A percentile compares a stretch with the other conserved stretches of the same genome.
These are phyloP conservation scores for Blastomyces emzantsi DNA, from an alignment of 2,329 filamentous ascomycete species.

Conservation along the genomic window DNA sequence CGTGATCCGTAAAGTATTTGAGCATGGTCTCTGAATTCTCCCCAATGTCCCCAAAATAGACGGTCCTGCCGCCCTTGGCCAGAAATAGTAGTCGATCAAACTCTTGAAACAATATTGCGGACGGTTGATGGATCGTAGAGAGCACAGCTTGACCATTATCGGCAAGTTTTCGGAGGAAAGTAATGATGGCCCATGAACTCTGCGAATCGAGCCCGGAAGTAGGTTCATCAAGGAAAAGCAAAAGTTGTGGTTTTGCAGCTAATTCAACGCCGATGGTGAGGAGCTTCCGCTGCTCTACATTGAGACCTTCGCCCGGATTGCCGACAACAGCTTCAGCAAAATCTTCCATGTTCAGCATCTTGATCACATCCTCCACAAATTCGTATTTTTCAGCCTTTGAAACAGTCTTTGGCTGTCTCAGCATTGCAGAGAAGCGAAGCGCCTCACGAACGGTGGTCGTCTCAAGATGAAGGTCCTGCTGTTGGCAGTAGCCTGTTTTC, in stretches of 20 bases:
- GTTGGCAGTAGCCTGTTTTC: conserved; percentile 59
- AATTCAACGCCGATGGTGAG: conserved; percentile 90
- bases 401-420: conserved; percentile 70
- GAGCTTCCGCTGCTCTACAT: conserved; percentile 56
- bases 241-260: conserved; percentile 74
- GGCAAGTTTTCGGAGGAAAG: conserved; percentile 75
- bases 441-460: conserved; percentile 83
- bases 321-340: conserved; percentile 85
- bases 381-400: conserved; percentile 64
- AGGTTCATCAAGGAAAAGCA: conserved; percentile 86
- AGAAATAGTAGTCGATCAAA: conserved; percentile 58
- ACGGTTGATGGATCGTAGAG: conserved; percentile 90
- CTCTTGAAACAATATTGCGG: conserved; percentile 79
- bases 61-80: conserved; percentile 54
- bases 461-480: conserved; percentile 67
- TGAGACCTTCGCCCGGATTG: conserved; percentile 66
- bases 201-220: conserved; percentile 87
- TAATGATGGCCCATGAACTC: conserved; percentile 80
- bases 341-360: conserved; percentile 75
- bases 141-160: conserved; percentile 81
- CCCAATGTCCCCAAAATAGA: conserved; percentile 60
- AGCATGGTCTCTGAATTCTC: conserved; percentile 47
- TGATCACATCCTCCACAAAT: conserved; percentile 82
- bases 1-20: conserved; percentile 56
- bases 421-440: conserved; percentile 70